Evolutionary conservation across 352 stramenopile species (phyloP).

Genomic region (Lagenidium sp.): DNA sequence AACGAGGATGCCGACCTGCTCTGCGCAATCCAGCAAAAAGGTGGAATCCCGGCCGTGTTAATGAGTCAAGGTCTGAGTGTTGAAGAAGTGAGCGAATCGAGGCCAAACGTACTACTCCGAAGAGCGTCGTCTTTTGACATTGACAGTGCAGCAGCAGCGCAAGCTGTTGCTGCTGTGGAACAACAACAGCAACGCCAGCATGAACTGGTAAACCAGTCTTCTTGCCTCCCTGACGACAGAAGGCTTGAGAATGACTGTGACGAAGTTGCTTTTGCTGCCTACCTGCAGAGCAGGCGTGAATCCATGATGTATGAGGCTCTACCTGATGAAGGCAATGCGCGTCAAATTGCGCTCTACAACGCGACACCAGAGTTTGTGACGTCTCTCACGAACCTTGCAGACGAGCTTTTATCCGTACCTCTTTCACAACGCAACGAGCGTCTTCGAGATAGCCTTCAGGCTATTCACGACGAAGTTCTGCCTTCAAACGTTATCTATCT

Average conservation of each 20-base stretch:
- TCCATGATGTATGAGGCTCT: constrained; percentile 47
- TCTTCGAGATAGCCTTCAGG: constrained; percentile 30
- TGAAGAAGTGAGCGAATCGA: constrained; percentile 51
- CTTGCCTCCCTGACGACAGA: too few species aligned
- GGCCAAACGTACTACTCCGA: constrained; percentile 36
- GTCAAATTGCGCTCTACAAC: constrained; percentile 60
- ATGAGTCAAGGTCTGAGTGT: constrained; percentile 67
- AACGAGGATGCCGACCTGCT: constrained; percentile 60
- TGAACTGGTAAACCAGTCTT: too few species aligned
- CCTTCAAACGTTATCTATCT: constrained; percentile 74
- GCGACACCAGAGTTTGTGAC: constrained; percentile 61
- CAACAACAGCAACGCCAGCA: too few species aligned
- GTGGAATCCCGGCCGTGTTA: constrained; percentile 55
- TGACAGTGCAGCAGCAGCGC: constrained; percentile 23
- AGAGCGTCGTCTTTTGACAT: constrained; percentile 52
- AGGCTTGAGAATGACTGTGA: constrained; percentile 32
- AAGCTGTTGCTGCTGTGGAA: constrained; percentile 18
- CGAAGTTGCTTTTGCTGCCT: constrained; percentile 40
- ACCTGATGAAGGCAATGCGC: constrained; percentile 43
- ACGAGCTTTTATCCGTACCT: constrained; percentile 44
- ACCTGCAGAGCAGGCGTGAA: constrained; percentile 38
- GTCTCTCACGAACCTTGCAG: constrained; percentile 54
- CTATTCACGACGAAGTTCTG: constrained; percentile 43
- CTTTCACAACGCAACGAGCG: constrained; percentile 33
- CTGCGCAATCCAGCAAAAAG: constrained; percentile 50